Conservation (phyloP, 2,329 filamentous ascomycete species). For the Cordyceps fumosorosea region DNA sequence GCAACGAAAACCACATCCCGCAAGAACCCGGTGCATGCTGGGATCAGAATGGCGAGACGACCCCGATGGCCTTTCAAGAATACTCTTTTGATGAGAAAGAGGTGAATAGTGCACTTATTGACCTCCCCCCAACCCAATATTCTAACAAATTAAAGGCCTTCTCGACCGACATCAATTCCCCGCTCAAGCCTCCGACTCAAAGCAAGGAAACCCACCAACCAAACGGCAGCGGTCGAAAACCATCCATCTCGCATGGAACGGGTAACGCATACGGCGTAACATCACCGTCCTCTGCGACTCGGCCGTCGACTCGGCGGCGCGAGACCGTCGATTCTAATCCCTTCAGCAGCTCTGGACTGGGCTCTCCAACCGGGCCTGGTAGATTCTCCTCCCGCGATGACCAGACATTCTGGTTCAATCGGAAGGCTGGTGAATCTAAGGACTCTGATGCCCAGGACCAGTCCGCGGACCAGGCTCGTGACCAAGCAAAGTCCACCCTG, state of each 20-base stretch:
- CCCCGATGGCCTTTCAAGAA: slow-evolving; percentile 66
- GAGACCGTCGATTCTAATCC: slow-evolving; percentile 71
- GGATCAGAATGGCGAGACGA: slow-evolving; percentile 64
- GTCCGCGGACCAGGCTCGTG: slow-evolving; percentile 17
- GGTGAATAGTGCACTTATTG: slow-evolving; percentile 32
- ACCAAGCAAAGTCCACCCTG: slow-evolving; percentile 32
- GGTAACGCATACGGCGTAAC: slow-evolving; percentile 60
- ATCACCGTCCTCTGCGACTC: slow-evolving; percentile 63
- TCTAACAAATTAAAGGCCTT: slow-evolving; percentile 54
- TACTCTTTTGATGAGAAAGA: slow-evolving; percentile 59
- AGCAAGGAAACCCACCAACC: slow-evolving; percentile 58
- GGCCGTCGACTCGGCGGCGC: slow-evolving; percentile 72
- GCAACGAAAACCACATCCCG: slow-evolving; percentile 63
- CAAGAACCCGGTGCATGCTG: slow-evolving; percentile 89
- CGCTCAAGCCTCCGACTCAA: slow-evolving; percentile 76
- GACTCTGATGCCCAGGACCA: slow-evolving; percentile 37
- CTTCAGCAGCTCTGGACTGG: slow-evolving; percentile 43
- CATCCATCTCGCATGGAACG: slow-evolving; percentile 69
- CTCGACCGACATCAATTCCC: slow-evolving; percentile 82
- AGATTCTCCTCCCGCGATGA: slow-evolving; percentile 57
- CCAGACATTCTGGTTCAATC: slow-evolving; percentile 48
- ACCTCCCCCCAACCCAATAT: neutral
- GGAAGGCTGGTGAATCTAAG: slow-evolving; percentile 47
- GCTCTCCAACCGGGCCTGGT: slow-evolving; percentile 54
- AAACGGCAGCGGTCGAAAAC: slow-evolving; percentile 66